phyloP scores from a whole-genome alignment of 208 protist species.

The Porcisia deanei region DNA sequence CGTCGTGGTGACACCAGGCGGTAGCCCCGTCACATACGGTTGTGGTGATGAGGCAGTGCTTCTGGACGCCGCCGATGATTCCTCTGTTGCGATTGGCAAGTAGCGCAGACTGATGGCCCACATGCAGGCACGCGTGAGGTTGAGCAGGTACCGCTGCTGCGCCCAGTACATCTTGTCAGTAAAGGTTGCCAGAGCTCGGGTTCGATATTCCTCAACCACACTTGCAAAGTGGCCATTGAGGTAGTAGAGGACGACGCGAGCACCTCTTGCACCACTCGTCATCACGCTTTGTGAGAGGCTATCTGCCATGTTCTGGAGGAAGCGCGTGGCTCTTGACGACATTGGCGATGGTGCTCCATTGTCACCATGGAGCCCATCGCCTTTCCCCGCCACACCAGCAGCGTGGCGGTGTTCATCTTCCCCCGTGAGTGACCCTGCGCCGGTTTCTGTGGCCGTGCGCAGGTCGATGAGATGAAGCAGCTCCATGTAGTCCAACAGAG shows the following conservation, averaged over 20 bases:
- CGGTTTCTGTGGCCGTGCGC: neutral
- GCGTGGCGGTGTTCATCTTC: neutral
- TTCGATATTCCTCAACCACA: constrained; percentile 7
- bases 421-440: neutral
- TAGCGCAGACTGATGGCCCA: constrained; percentile 21
- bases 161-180: constrained; percentile 23
- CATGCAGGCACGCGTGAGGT: constrained; percentile 25
- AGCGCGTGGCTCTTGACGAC: constrained; percentile 1
- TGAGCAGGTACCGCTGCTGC: constrained; percentile 23
- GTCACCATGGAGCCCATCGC: neutral
- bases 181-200: neutral
- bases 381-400: neutral
- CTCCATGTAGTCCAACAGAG: constrained; percentile 17
- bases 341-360: neutral
- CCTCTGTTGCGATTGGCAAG: neutral
- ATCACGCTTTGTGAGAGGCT: constrained; percentile 12
- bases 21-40: neutral
- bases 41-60: neutral
- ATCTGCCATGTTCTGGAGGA: constrained; percentile 17
- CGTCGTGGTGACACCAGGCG: neutral
- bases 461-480: constrained; percentile 24
- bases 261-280: constrained; percentile 11
- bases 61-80: neutral
- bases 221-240: constrained; percentile 11
- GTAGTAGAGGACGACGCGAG: constrained; percentile 32